Evolutionary conservation across 257 asterid genomes (phyloP).

Genomic region (Solanum lycopersicoides): DNA sequence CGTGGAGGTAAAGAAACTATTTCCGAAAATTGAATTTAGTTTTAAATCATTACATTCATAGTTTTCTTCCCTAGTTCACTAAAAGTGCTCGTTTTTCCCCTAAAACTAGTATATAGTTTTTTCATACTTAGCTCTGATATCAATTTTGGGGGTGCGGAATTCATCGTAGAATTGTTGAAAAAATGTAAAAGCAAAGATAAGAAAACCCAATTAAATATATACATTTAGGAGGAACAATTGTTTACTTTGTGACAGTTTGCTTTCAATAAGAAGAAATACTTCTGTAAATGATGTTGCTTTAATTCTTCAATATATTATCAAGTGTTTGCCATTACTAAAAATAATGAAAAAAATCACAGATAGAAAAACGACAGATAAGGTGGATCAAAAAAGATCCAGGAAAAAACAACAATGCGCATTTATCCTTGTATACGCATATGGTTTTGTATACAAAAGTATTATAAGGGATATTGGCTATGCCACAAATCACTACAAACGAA

Average conservation of each 20-base stretch:
- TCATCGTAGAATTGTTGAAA: no score
- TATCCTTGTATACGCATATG: background rate
- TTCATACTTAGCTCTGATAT: no score
- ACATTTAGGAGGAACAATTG: no score
- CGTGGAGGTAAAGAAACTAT: no score
- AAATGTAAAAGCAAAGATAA: no score
- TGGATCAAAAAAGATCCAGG: background rate
- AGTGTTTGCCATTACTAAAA: background rate
- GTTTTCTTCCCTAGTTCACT: background rate
- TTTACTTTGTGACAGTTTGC: background rate
- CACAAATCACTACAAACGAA: background rate
- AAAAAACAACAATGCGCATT: background rate
- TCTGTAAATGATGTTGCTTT: background rate
- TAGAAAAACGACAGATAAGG: background rate
- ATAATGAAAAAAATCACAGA: no score
- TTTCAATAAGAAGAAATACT: background rate
- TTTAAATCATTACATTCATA: no score
- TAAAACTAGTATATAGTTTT: background rate
- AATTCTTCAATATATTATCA: background rate
- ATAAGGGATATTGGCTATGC: background rate
- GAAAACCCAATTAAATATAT: no score
- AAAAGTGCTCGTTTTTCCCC: background rate
- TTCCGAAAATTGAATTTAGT: background rate
- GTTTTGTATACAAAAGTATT: background rate
- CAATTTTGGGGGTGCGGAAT: no score